These are phyloP conservation scores for Eucalyptus polyanthemos DNA, from an alignment of 345 rosid species.

Conservation along the genomic window DNA sequence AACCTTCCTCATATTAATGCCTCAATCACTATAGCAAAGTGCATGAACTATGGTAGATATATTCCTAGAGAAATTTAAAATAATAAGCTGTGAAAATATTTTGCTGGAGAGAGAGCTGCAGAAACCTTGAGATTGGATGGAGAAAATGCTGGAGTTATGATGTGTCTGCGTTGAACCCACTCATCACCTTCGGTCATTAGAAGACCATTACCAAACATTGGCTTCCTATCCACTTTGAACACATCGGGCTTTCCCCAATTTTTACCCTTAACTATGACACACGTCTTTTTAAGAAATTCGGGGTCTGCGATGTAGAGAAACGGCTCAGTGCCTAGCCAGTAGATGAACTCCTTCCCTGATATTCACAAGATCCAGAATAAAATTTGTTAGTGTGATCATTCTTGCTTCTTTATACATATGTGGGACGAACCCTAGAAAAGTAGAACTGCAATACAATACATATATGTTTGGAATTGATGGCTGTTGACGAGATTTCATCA, in stretches of 20 bases:
- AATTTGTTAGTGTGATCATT: neutral
- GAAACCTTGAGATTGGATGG: slow-evolving; percentile 70
- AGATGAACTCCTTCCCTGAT: slow-evolving; percentile 82
- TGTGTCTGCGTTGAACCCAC: slow-evolving; percentile 88
- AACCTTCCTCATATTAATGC: neutral
- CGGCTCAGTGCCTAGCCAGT: slow-evolving; percentile 95
- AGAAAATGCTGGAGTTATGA: slow-evolving; percentile 84
- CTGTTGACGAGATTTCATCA: neutral
- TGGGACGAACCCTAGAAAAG: neutral
- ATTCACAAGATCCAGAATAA: neutral
- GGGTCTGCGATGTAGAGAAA: slow-evolving; percentile 87
- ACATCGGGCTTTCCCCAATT: slow-evolving; percentile 91
- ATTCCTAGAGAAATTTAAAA: neutral
- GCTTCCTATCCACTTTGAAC: slow-evolving; percentile 73
- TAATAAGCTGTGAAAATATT: neutral
- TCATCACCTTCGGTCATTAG: slow-evolving; percentile 90
- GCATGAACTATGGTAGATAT: neutral
- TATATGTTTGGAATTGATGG: neutral
- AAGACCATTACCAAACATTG: slow-evolving; percentile 90
- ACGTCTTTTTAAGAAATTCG: slow-evolving; percentile 60
- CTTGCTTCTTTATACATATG: neutral
- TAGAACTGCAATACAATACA: neutral
- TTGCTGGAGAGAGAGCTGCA: neutral
- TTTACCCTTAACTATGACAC: slow-evolving; percentile 70
- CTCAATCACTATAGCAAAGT: neutral